Evolutionary conservation across 805 yeast genomes (phyloP).

Genomic region (Kazachstania bromeliacearum): DNA sequence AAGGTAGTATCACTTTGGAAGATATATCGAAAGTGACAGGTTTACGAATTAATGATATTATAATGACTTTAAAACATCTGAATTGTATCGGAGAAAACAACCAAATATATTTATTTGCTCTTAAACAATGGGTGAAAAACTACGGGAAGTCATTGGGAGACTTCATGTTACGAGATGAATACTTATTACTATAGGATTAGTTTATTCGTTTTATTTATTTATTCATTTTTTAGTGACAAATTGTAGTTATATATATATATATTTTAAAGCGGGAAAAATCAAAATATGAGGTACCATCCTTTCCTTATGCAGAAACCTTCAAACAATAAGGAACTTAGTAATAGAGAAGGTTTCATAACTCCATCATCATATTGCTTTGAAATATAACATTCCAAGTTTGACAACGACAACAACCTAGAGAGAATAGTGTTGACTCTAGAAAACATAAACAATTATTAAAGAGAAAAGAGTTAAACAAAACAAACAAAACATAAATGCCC

Average conservation of each 20-base stretch:
- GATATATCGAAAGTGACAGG: constrained; percentile 51
- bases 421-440: no score
- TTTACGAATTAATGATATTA: constrained; percentile 52
- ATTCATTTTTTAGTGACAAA: not conserved
- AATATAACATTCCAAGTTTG: no score
- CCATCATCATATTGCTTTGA: no score
- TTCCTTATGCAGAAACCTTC: no score
- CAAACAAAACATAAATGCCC: no score
- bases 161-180: constrained; percentile 15
- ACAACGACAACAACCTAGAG: no score
- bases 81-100: constrained; percentile 29
- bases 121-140: constrained; percentile 2
- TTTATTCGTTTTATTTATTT: not conserved
- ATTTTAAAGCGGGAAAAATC: not conserved
- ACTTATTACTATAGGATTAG: constrained; percentile 20
- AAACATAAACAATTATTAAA: no score
- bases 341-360: no score
- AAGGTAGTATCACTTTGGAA: constrained; percentile 34
- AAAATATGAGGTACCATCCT: not conserved
- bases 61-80: constrained; percentile 52
- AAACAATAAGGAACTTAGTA: no score
- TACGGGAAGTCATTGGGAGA: not conserved
- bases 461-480: no score
- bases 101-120: no score
- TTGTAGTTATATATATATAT: not conserved